Percentiles rank a stretch among this genome's conserved stretches.
phyloP scores from a whole-genome alignment of 257 asterid genomes.

The Nicotiana tabacum region DNA sequence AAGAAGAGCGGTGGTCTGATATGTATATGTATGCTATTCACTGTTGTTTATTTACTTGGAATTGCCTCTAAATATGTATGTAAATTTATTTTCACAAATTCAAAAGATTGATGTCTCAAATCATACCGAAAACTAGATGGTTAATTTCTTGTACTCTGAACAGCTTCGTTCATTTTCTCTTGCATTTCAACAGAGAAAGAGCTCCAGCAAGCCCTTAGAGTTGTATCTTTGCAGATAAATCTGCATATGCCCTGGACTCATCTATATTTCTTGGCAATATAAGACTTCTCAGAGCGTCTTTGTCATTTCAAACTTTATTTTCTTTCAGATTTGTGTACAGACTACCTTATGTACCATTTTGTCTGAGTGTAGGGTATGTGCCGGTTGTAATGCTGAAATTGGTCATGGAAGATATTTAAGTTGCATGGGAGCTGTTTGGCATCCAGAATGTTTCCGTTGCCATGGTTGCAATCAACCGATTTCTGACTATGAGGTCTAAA shows the following conservation, averaged over 20 bases:
- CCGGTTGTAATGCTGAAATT: slow-evolving; percentile 84
- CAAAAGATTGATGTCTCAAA: neutral
- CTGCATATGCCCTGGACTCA: neutral
- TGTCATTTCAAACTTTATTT: neutral
- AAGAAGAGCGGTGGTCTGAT: neutral
- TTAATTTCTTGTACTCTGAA: neutral
- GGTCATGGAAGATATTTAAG: slow-evolving; percentile 91
- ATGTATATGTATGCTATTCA: neutral
- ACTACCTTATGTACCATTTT: slow-evolving; percentile 3
- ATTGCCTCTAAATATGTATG: neutral
- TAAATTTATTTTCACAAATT: neutral
- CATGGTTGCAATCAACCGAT: slow-evolving; percentile 74
- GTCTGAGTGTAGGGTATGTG: slow-evolving; percentile 63
- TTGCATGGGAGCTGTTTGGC: slow-evolving; percentile 97
- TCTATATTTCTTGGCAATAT: neutral
- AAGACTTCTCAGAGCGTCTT: neutral
- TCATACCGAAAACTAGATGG: neutral
- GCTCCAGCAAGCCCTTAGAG: neutral
- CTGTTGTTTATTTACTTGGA: too few species aligned
- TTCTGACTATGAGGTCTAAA: slow-evolving; percentile 87
- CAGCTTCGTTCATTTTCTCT: neutral
- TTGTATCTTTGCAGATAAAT: neutral
- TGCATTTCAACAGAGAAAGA: neutral
- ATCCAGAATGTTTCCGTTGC: slow-evolving; percentile 96
- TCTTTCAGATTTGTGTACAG: neutral